Conservation (phyloP, 768 basidiomycete species). For the Favolaschia claudopus region DNA sequence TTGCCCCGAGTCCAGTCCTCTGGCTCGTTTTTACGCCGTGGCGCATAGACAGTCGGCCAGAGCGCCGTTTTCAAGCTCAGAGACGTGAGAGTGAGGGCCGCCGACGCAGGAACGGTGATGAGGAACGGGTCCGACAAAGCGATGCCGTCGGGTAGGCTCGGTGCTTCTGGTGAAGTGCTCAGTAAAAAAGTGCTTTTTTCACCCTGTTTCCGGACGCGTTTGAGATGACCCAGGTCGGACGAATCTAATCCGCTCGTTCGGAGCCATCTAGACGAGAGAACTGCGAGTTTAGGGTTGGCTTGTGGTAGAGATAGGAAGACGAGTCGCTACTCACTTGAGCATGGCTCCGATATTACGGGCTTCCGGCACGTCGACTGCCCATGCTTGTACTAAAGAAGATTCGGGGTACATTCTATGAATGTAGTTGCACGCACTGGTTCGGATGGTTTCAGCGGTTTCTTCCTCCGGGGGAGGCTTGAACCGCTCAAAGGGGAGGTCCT, state of each 20-base stretch:
- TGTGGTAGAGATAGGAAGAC: background rate
- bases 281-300: background rate
- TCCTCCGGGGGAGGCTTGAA: conserved; percentile 72
- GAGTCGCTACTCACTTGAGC: conserved; percentile 58
- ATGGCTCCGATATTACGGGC: conserved; percentile 63
- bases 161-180: conserved; percentile 46
- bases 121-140: conserved; percentile 61
- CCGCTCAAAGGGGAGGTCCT: conserved; percentile 70
- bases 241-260: conserved; percentile 68
- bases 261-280: conserved; percentile 62
- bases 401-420: conserved; percentile 6
- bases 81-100: conserved; percentile 74
- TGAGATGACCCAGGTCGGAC: conserved; percentile 73
- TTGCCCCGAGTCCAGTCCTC: conserved; percentile 73
- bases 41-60: conserved; percentile 89
- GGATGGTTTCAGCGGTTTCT: conserved; percentile 61
- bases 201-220: conserved; percentile 70
- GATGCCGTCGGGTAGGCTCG: conserved; percentile 57
- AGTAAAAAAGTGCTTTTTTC: conserved; percentile 64
- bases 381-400: conserved; percentile 64
- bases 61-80: conserved; percentile 69
- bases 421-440: conserved; percentile 52
- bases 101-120: conserved; percentile 66
- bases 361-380: conserved; percentile 80
- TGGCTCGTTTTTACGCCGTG: conserved; percentile 69